Base-by-base conservation (phyloP, 1,284 basidiomycete genomes). In the Pseudozyma thailandica region DNA sequence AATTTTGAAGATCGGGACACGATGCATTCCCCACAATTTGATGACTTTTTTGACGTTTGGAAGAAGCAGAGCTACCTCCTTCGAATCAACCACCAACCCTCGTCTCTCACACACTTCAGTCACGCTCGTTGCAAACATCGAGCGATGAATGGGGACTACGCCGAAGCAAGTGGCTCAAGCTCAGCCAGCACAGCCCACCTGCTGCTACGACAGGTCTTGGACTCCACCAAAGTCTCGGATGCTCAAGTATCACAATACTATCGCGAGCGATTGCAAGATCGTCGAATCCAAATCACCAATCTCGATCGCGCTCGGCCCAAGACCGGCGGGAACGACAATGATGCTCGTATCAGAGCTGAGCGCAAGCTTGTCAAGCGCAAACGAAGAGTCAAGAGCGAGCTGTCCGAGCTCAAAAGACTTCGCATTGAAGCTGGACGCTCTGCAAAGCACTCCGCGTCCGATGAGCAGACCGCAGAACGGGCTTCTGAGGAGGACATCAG, bases 261-360 rank as follows among this genome's bases (percentile, higher is more conserved):
- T 18, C 54, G 50, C 4, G 59, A 66, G 26, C 48, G 72, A 23
- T 35, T 74, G 38, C 63, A 71, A n/a, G 72, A 66, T n/a, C 62
- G 64, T 30, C 56, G 72, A 28, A 61, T 74, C 35, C 72, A 74
- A 41, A 65, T 74, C 39, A 59, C 52, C 44, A 74, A 74, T 20
- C 72, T 69, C 38, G 68, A 74, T 37, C 58, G 72, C 4, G 52
- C 66, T 26, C 54, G 72, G 6, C 72, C 72, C 20, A 54, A 62
- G 30, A 37, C 70, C 4, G 70, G 70, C 4, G 70, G 63, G 2
- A 66, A 45, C 12, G 59, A 72, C 26, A 39, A 28, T 1, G 26
- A 52, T 30, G 63, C 55, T 21, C 58, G 50, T 12, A 6, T 49
- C 6, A 39, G 47, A 33, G 70, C 70, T 26, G 63, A 66, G 25